A percentile compares a stretch with the other conserved stretches of the same genome.
Evolutionary conservation across 495 filamentous ascomycete species (phyloP).

Genomic region (Penicilliopsis zonata): DNA sequence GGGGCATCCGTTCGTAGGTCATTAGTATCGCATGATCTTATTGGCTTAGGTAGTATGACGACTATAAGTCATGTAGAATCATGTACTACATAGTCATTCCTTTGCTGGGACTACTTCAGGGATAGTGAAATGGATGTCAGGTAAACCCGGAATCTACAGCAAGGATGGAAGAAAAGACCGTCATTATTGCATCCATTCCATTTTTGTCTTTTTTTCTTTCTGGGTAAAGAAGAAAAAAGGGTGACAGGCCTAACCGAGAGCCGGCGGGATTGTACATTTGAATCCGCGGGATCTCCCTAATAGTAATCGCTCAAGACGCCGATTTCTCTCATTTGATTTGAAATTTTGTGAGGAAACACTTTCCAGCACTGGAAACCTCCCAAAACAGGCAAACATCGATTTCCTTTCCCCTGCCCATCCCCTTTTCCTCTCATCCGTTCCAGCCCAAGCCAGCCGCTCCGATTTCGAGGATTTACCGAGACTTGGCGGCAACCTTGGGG

Average conservation of each 20-base stretch:
- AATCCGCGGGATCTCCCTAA: slow-evolving; percentile 10
- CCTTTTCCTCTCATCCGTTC: too few relatives aligned
- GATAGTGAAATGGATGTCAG: too few relatives aligned
- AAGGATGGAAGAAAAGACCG: neutral
- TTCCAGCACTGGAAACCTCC: slow-evolving; percentile 19
- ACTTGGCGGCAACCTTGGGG: slow-evolving; percentile 74
- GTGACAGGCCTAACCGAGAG: slow-evolving; percentile 14
- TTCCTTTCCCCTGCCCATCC: slow-evolving; percentile 8
- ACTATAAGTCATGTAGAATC: too few relatives aligned
- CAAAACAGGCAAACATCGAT: slow-evolving; percentile 10
- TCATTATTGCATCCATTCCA: slow-evolving; percentile 1
- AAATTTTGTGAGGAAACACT: slow-evolving; percentile 12
- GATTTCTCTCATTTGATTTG: slow-evolving; percentile 9
- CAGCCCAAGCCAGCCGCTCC: slow-evolving; percentile 20
- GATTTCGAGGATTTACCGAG: slow-evolving; percentile 53
- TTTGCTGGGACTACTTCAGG: too few relatives aligned
- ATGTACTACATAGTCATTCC: too few relatives aligned
- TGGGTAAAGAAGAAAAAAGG: slow-evolving; percentile 7
- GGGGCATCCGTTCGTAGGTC: too few relatives aligned
- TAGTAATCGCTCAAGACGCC: slow-evolving; percentile 13
- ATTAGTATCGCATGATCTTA: too few relatives aligned
- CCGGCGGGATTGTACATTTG: slow-evolving; percentile 5
- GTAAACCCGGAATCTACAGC: too few relatives aligned
- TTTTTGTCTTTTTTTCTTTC: slow-evolving; percentile 9
- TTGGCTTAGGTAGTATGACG: too few relatives aligned